These are phyloP conservation scores for Yarrowia bubula DNA, from an alignment of 805 yeast species.

Conservation along the genomic window DNA sequence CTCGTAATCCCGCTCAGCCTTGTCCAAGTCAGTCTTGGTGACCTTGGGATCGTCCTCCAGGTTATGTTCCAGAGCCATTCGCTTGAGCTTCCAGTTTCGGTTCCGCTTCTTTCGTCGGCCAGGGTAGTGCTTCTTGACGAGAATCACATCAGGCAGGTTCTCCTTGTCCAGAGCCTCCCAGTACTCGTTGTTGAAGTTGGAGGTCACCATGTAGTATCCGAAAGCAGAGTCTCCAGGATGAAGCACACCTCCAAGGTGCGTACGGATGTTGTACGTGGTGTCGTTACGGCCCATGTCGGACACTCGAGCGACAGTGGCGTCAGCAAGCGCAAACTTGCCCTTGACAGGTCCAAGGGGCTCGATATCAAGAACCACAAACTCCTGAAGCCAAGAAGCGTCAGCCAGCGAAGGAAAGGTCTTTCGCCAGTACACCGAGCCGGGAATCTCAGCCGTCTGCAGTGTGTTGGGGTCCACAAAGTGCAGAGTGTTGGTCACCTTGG, in stretches of 20 bases:
- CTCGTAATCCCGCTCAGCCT: slow-evolving; percentile 94
- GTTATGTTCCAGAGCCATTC: slow-evolving; percentile 90
- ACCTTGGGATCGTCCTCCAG: slow-evolving; percentile 49
- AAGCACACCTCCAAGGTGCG: slow-evolving; percentile 85
- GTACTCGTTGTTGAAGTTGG: slow-evolving; percentile 77
- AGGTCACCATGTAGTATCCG: slow-evolving; percentile 78
- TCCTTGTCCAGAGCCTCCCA: slow-evolving; percentile 54
- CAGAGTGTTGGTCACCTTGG: slow-evolving; percentile 69
- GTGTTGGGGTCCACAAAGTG: slow-evolving; percentile 83
- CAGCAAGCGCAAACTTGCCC: slow-evolving; percentile 81
- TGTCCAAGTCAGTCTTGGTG: slow-evolving; percentile 75
- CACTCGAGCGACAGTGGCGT: slow-evolving; percentile 78
- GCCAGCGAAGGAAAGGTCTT: slow-evolving; percentile 70
- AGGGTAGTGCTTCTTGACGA: slow-evolving; percentile 84
- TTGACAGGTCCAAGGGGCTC: slow-evolving; percentile 82
- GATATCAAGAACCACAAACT: slow-evolving; percentile 82
- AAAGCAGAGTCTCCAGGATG: slow-evolving; percentile 92
- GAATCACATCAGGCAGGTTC: slow-evolving; percentile 76
- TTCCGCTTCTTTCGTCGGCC: slow-evolving; percentile 73
- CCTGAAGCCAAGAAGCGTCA: slow-evolving; percentile 61
- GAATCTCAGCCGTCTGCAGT: slow-evolving; percentile 71
- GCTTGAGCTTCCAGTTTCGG: slow-evolving; percentile 90
- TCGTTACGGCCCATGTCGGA: slow-evolving; percentile 79
- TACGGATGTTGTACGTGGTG: slow-evolving; percentile 69
- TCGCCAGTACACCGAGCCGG: slow-evolving; percentile 74